Base-by-base conservation (phyloP, 108 stramenopile species). In the Epithemia pelagica region DNA sequence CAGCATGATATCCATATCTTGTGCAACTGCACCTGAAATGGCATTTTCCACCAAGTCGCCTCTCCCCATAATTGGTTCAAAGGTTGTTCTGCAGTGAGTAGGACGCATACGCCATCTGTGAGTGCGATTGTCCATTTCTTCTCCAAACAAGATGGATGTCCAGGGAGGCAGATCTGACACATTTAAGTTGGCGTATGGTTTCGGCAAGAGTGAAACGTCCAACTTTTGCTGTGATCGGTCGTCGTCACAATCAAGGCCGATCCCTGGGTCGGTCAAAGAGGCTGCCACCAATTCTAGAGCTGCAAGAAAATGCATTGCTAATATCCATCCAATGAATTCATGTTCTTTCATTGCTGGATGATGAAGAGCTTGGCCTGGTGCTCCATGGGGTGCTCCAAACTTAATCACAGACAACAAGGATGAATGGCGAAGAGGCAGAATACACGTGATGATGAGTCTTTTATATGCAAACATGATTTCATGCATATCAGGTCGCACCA, bases 321-420 rank as follows among this genome's bases (percentile, higher is more conserved):
- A 56, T 46, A 86, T 68, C 81, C 82, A 86, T 30, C 76, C 88
- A 29, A 80, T 59, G 5, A 89, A 52, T 71, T 80, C 81, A 74
- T 89, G 88, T 66, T 89, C 88, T 59, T 81, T 73, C 19, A 75
- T 62, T 15, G 76, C 81, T 30, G 88, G 88, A 76, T 89, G 88
- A 64, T 84, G 82, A 29, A 64, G 21, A 0, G 78, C 68, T 72
- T 82, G 82, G 19, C 85, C 88, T 51, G 88, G 88, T 25, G 76
- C 78, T 32, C 79, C 79, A 54, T 52, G 74, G 2, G 85, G 85
- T 0, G 85, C 78, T 18, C 88, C 88, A 74, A 82, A 89, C 62
- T 82, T 10, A n/a, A n/a, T n/a, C n/a, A n/a, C n/a, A n/a, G n/a
- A n/a, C n/a, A n/a, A n/a, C n/a, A n/a, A n/a, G n/a, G n/a, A n/a